Base-by-base conservation (phyloP, 75 land plant species). In the Selaginella moellendorffii region DNA sequence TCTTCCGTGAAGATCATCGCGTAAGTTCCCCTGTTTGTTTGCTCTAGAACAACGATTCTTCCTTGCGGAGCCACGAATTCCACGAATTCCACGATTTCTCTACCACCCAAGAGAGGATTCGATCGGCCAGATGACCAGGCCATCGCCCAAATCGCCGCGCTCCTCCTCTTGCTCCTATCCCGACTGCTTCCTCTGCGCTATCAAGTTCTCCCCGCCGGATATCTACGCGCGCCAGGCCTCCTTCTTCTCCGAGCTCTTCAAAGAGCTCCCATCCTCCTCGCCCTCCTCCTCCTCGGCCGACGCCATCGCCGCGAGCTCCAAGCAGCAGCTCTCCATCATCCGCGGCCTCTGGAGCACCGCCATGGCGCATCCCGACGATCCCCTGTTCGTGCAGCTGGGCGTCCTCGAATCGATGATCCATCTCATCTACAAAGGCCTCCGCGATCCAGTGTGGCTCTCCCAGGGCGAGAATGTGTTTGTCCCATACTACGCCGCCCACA, bases 271-370 rank as follows among this genome's bases (percentile, higher is more conserved):
- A n/a, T n/a, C n/a, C n/a, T n/a, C n/a, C n/a, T n/a, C n/a, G n/a
- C n/a, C n/a, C n/a, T n/a, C n/a, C n/a, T n/a, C n/a, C n/a, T n/a
- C n/a, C n/a, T n/a, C n/a, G n/a, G n/a, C n/a, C n/a, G n/a, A n/a
- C n/a, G n/a, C n/a, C n/a, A n/a, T n/a, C n/a, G n/a, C n/a, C n/a
- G n/a, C n/a, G n/a, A n/a, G 36, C 65, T 77, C 54, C 86, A 88
- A 30, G 93, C 87, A n/a, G n/a, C n/a, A n/a, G n/a, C n/a, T n/a
- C n/a, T n/a, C n/a, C 28, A 86, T 95, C 27, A 85, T 92, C 30
- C 85, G 93, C 71, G 97, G 97, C n/a, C 84, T 92, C 25, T 92
- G 97, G 97, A 92, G 88, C 72, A 92, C 97, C 18, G 97, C 97
- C 18, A 92, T 92, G 97, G 81, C 95, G 21, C 95, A 92, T 70